These are phyloP conservation scores for Hypoxylon sp. DNA, from an alignment of 2,329 filamentous ascomycete species.

Conservation along the genomic window DNA sequence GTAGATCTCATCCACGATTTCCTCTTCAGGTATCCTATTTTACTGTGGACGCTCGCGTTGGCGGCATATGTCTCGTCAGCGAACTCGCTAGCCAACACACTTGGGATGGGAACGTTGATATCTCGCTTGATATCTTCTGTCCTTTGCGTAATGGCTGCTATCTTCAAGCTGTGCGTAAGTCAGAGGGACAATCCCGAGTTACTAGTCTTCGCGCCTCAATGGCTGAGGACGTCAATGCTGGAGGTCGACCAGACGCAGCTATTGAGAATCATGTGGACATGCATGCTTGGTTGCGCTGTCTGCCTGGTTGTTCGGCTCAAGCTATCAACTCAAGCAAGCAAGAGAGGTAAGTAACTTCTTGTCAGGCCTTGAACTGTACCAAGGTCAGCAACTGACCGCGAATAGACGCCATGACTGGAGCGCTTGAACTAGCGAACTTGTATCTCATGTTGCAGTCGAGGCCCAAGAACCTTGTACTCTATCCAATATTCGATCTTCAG, in stretches of 20 bases:
- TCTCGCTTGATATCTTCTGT: not conserved
- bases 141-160: not conserved
- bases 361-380: too few species aligned
- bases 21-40: constrained; percentile 2
- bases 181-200: constrained; percentile 11
- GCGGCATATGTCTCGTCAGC: not conserved
- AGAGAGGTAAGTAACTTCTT: not conserved
- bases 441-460: constrained; percentile 10
- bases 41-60: not conserved
- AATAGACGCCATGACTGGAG: not conserved
- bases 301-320: not conserved
- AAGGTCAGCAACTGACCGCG: not conserved
- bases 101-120: not conserved
- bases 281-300: not conserved
- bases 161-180: constrained; percentile 7
- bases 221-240: not conserved
- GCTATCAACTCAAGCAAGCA: not conserved
- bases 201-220: constrained; percentile 4
- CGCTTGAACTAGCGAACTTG: constrained; percentile 10
- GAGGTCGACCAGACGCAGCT: not conserved
- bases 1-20: not conserved
- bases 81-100: not conserved
- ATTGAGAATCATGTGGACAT: constrained; percentile 3
- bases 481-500: constrained; percentile 12
- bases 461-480: constrained; percentile 10